These are phyloP conservation scores for Termitomyces sp. DNA, from an alignment of 768 basidiomycete genomes.

Conservation along the genomic window DNA sequence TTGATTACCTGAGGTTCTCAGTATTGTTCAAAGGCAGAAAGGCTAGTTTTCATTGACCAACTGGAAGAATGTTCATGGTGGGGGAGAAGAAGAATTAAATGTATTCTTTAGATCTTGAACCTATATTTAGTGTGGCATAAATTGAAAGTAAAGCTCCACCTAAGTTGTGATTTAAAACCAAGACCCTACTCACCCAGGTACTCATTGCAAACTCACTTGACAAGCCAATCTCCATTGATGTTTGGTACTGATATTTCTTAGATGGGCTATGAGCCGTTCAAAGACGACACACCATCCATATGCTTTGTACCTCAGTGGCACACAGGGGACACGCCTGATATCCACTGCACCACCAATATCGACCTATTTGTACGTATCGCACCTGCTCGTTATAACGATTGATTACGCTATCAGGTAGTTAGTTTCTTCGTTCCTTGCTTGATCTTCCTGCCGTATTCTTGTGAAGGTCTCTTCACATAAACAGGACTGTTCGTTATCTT, in stretches of 20 bases:
- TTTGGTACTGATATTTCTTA: neutral
- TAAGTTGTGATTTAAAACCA: too few relatives aligned
- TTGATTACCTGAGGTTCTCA: too few relatives aligned
- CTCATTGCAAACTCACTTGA: too few relatives aligned
- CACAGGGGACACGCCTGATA: neutral
- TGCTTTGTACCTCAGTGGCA: neutral
- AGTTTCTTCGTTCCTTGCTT: neutral
- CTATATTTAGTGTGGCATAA: too few relatives aligned
- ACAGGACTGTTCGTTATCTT: neutral
- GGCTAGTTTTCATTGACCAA: too few relatives aligned
- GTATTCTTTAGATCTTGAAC: too few relatives aligned
- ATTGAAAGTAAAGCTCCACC: too few relatives aligned
- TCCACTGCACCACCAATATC: slow-evolving; percentile 3
- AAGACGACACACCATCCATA: neutral
- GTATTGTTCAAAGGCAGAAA: too few relatives aligned
- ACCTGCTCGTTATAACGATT: neutral
- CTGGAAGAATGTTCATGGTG: too few relatives aligned
- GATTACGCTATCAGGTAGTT: neutral
- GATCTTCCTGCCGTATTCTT: neutral
- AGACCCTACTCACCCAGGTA: too few relatives aligned
- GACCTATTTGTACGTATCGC: slow-evolving; percentile 6
- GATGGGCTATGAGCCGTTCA: neutral
- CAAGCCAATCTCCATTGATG: too few relatives aligned
- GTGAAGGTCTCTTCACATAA: neutral
- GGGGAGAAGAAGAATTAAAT: too few relatives aligned